phyloP scores from a whole-genome alignment of 1,139 yeast species.

The Insectozyma bohioensis region DNA sequence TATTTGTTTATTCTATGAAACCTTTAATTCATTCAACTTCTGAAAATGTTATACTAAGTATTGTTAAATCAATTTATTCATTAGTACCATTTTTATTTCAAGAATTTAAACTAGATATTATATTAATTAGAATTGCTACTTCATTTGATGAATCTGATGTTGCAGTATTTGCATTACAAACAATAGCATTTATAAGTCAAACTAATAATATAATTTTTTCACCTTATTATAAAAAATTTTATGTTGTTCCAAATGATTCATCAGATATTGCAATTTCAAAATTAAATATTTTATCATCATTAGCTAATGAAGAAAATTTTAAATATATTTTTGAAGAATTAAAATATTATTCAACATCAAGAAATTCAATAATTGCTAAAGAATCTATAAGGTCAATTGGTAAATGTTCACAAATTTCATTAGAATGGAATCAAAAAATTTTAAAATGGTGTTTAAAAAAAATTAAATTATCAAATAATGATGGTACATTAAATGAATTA shows the following conservation, averaged over 20 bases:
- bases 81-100: slow-evolving; percentile 52
- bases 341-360: slow-evolving; percentile 55
- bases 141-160: slow-evolving; percentile 32
- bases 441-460: slow-evolving; percentile 45
- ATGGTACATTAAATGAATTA: slow-evolving; percentile 52
- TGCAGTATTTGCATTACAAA: slow-evolving; percentile 37
- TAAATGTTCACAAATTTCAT: slow-evolving; percentile 44
- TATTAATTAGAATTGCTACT: slow-evolving; percentile 45
- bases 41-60: slow-evolving; percentile 63
- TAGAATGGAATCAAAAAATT: slow-evolving; percentile 35
- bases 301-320: slow-evolving; percentile 55
- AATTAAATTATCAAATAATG: slow-evolving; percentile 26
- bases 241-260: slow-evolving; percentile 59
- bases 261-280: slow-evolving; percentile 50
- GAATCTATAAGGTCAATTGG: slow-evolving; percentile 62
- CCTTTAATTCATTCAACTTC: slow-evolving; percentile 51
- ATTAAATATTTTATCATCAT: slow-evolving; percentile 59
- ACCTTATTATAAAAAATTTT: slow-evolving; percentile 52
- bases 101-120: slow-evolving; percentile 48
- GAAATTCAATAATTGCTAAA: slow-evolving; percentile 36
- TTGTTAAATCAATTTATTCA: slow-evolving; percentile 53
- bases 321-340: slow-evolving; percentile 61
- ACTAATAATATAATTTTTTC: slow-evolving; percentile 46
- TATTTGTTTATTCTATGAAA: slow-evolving; percentile 49
- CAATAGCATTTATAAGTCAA: slow-evolving; percentile 35